Evolutionary conservation across 176 grass and related monocot genomes (phyloP).

Genomic region (Musa schizocarpa): DNA sequence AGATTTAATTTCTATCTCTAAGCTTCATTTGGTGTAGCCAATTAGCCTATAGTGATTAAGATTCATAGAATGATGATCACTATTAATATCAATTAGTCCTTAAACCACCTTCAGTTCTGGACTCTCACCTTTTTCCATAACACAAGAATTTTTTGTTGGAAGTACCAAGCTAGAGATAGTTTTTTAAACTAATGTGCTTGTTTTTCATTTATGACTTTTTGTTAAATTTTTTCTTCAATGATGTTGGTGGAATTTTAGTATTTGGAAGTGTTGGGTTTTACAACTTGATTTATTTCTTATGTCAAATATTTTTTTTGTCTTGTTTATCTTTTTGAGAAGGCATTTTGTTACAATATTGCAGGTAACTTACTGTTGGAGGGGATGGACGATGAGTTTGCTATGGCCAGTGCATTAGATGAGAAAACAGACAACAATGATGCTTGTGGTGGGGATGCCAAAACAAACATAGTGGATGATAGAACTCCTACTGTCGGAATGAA

Average conservation of each 20-base stretch:
- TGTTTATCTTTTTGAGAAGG: neutral
- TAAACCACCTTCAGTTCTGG: too few relatives aligned
- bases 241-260: too few relatives aligned
- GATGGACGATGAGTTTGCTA: slow-evolving; percentile 12
- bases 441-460: neutral
- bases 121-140: too few relatives aligned
- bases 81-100: too few relatives aligned
- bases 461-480: slow-evolving; percentile 31
- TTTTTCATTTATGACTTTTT: too few relatives aligned
- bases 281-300: neutral
- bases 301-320: neutral
- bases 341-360: neutral
- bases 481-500: slow-evolving; percentile 42
- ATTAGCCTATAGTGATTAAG: neutral
- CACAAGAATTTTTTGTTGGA: too few relatives aligned
- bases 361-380: slow-evolving; percentile 16
- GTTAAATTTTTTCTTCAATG: neutral
- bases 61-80: too few relatives aligned
- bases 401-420: slow-evolving; percentile 25
- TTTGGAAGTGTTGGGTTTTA: neutral
- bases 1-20: too few relatives aligned
- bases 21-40: neutral
- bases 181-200: too few relatives aligned
- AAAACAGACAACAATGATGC: slow-evolving; percentile 25
- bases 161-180: too few relatives aligned